Percentiles rank a stretch among this genome's conserved stretches.
phyloP scores from a whole-genome alignment of 2,329 filamentous ascomycete species.

The Sphaerulina musiva region DNA sequence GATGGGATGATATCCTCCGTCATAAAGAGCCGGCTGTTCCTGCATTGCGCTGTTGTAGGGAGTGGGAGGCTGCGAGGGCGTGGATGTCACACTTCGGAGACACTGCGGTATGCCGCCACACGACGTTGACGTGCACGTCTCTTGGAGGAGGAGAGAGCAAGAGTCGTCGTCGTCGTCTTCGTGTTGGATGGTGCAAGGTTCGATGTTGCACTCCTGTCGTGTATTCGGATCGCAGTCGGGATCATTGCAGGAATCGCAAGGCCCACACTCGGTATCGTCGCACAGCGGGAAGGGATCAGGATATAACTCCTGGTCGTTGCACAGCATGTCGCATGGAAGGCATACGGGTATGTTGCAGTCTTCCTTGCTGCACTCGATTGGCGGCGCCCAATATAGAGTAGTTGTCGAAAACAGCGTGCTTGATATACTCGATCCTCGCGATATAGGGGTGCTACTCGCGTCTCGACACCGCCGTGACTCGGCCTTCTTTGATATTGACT shows the following conservation, averaged over 20 bases:
- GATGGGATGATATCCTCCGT: constrained; percentile 14
- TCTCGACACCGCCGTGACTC: constrained; percentile 17
- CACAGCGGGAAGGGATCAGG: constrained; percentile 15
- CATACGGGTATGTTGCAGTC: constrained; percentile 24
- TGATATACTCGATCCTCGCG: constrained; percentile 17
- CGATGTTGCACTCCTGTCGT: constrained; percentile 12
- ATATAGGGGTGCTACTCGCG: constrained; percentile 15
- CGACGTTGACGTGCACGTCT: constrained; percentile 12
- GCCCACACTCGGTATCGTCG: constrained; percentile 17
- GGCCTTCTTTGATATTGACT: constrained; percentile 19
- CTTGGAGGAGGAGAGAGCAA: constrained; percentile 4
- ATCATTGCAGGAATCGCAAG: constrained; percentile 22
- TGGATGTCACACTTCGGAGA: constrained; percentile 16
- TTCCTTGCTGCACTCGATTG: constrained; percentile 24
- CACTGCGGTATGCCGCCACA: constrained; percentile 15
- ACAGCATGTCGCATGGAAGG: constrained; percentile 23
- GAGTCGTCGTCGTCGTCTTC: not conserved
- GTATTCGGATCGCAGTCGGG: constrained; percentile 18
- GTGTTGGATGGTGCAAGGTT: constrained; percentile 7
- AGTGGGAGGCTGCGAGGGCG: constrained; percentile 20
- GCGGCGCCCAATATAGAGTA: constrained; percentile 9
- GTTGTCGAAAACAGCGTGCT: constrained; percentile 10
- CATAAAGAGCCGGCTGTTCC: constrained; percentile 12
- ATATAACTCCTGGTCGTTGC: constrained; percentile 19
- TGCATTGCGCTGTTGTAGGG: constrained; percentile 13